These are phyloP conservation scores for Triticum timopheevii DNA, from an alignment of 176 grass and related monocot species.

Conservation along the genomic window DNA sequence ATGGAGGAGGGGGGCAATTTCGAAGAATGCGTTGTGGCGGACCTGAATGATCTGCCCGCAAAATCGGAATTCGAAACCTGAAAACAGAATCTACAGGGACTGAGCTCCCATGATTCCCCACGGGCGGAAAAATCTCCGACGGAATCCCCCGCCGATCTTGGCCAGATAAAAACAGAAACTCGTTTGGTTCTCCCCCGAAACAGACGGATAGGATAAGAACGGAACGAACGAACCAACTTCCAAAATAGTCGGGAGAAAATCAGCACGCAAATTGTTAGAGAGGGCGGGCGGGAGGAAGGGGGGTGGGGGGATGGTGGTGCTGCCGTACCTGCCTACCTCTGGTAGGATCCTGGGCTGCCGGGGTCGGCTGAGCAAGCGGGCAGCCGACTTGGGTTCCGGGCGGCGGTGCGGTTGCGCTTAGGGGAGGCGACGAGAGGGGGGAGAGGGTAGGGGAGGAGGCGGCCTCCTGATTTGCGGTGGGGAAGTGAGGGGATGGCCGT, in stretches of 20 bases:
- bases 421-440: neutral
- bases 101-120: neutral
- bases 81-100: neutral
- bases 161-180: neutral
- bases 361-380: neutral
- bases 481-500: neutral
- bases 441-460: neutral
- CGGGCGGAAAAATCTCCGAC: neutral
- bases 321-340: neutral
- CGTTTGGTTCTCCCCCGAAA: neutral
- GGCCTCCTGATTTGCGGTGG: constrained; percentile 26
- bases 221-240: neutral
- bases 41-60: neutral
- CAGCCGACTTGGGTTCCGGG: neutral
- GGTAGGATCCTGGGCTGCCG: neutral
- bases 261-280: too few relatives aligned
- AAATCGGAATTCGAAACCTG: neutral
- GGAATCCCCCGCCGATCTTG: constrained; percentile 12
- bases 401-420: neutral
- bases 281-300: too few relatives aligned
- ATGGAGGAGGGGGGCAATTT: neutral
- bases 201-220: neutral
- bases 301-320: too few relatives aligned
- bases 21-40: neutral
- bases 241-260: too few relatives aligned